Evolutionary conservation across 179 eudicot genomes (phyloP), one percentile per base, ranked within the genome.

Genomic region (Beta corolliflora): DNA sequence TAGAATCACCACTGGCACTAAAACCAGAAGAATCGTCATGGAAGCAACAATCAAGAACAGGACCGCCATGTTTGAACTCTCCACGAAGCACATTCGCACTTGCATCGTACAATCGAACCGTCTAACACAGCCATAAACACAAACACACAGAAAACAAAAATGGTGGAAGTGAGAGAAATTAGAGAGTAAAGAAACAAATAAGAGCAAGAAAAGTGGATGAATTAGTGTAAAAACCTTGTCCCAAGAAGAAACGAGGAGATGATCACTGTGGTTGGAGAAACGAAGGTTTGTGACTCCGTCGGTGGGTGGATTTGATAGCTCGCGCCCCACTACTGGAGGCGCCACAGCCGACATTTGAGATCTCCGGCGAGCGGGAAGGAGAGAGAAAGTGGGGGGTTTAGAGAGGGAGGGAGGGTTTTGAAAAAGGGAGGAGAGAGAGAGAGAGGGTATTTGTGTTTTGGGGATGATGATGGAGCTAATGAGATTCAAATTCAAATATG

Each of bases 201-300:
- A 61, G 5, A 53, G 19, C 7, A 15, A 55, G 41, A 36, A 18
- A 19, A 29, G 8, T 8, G 18, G 53, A 70, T 9, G 50, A 71
- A 29, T 41, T 3, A 6, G 25, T 7, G 12, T 56, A 15, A 15
- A 56, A 21, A 94, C 98, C 93, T 90, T 92, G 75, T 95, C 99
- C 99, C 99, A 95, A 1, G 99, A 95, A 53, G 99, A 95, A 50
- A 94, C 98, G 83, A 94, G 97, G 67, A 95, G 98, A 77, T 91
- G 90, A 75, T 94, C 98, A 81, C 90, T 90, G 90, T 89, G 97
- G 75, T 86, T 92, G 71, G 99, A 94, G 90, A 95, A 95, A 0
- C 98, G 93, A 55, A 95, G 92, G 80, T 91, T 95, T 6, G 98
- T 88, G 44, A 95, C 86, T 59, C 98, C 99, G 86, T 95, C 99